Evolutionary conservation across 2,329 filamentous ascomycete genomes (phyloP).

Genomic region (Diaporthe sp.): DNA sequence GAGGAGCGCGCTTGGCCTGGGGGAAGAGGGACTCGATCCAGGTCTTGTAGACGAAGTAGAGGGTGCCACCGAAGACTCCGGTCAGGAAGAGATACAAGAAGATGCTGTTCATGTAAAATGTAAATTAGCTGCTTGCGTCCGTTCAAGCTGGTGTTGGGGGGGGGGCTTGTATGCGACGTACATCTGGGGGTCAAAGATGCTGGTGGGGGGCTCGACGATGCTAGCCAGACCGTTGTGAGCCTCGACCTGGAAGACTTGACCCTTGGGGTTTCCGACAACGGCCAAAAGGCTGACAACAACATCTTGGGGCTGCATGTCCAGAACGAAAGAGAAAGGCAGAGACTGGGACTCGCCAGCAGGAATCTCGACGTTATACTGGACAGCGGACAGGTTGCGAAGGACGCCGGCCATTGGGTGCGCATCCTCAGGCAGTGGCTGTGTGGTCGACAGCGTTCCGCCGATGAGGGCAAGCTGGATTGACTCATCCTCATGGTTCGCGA

Average conservation of each 20-base stretch:
- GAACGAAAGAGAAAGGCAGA: constrained; percentile 86
- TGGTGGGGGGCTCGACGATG: constrained; percentile 91
- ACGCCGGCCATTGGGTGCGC: constrained; percentile 67
- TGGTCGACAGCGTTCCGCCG: constrained; percentile 78
- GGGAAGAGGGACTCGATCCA: constrained; percentile 98
- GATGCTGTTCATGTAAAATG: constrained; percentile 70
- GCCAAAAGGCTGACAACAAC: constrained; percentile 83
- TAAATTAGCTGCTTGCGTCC: background rate
- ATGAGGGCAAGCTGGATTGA: constrained; percentile 83
- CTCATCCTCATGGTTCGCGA: constrained; percentile 85
- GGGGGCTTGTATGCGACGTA: constrained; percentile 61
- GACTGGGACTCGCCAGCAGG: constrained; percentile 82
- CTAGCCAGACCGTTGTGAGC: constrained; percentile 87
- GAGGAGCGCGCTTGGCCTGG: constrained; percentile 79
- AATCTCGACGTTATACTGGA: constrained; percentile 80
- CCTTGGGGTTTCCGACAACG: constrained; percentile 77
- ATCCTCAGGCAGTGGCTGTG: constrained; percentile 64
- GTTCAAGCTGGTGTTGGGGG: background rate
- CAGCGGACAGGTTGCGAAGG: constrained; percentile 86
- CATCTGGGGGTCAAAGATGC: constrained; percentile 96
- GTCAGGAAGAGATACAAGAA: constrained; percentile 97
- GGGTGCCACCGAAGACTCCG: constrained; percentile 81
- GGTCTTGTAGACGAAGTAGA: constrained; percentile 98
- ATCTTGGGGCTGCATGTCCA: constrained; percentile 94
- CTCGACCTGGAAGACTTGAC: constrained; percentile 80